A percentile compares a stretch with the other conserved stretches of the same genome.
These are phyloP conservation scores for Aaosphaeria pasadenensis DNA, from an alignment of 2,329 filamentous ascomycete genomes.

Conservation along the genomic window DNA sequence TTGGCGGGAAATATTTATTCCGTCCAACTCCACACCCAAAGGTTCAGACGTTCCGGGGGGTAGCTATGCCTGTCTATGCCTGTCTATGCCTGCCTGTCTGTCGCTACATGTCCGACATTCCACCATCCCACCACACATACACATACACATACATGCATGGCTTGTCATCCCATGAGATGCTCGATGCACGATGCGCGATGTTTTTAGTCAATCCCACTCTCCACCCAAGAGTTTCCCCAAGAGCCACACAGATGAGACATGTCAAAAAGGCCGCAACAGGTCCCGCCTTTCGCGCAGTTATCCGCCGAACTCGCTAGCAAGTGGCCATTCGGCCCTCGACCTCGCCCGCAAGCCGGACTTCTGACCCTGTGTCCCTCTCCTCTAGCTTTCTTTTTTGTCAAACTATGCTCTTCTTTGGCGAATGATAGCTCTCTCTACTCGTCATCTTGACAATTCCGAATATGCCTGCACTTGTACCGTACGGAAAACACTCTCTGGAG, in stretches of 20 bases:
- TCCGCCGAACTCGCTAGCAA: slow-evolving; percentile 27
- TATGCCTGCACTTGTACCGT: slow-evolving; percentile 11
- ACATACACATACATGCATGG: not conserved
- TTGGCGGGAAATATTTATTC: too few relatives aligned
- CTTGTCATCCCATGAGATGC: slow-evolving; percentile 16
- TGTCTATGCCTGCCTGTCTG: too few relatives aligned
- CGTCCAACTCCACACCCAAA: too few relatives aligned
- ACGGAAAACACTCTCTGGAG: slow-evolving; percentile 11
- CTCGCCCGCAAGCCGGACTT: slow-evolving; percentile 1
- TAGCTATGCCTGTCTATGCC: too few relatives aligned
- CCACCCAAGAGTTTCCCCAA: too few relatives aligned
- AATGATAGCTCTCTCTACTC: too few relatives aligned
- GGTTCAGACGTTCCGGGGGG: too few relatives aligned
- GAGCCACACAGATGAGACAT: not conserved
- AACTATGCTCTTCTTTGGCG: too few relatives aligned
- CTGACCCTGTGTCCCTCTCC: too few relatives aligned
- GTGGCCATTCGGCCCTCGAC: slow-evolving; percentile 19
- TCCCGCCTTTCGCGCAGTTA: slow-evolving; percentile 33
- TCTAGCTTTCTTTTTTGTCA: too few relatives aligned
- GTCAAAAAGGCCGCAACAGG: slow-evolving; percentile 29
- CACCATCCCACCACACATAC: slow-evolving; percentile 13
- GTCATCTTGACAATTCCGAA: too few relatives aligned
- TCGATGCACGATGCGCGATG: slow-evolving; percentile 7
- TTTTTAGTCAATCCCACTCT: slow-evolving; percentile 33
- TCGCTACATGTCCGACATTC: slow-evolving; percentile 16